phyloP scores from a whole-genome alignment of 768 basidiomycete species.

The Termitomyces sp. region DNA sequence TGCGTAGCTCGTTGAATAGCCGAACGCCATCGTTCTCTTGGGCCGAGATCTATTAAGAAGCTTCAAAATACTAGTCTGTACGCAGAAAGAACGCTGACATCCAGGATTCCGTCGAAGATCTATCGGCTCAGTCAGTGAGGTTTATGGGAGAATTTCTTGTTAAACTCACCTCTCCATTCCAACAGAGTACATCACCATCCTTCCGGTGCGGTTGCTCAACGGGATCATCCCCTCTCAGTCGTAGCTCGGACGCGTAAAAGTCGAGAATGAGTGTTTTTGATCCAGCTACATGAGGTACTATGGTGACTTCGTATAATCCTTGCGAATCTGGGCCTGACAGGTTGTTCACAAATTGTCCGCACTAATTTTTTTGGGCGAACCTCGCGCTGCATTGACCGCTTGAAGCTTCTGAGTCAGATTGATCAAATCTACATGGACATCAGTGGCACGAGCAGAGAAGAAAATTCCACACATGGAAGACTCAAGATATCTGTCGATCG shows the following conservation, averaged over 20 bases:
- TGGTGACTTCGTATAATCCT: slow-evolving; percentile 19
- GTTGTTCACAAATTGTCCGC: background rate
- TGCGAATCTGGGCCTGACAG: slow-evolving; percentile 63
- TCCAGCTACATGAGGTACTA: slow-evolving; percentile 6
- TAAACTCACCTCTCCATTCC: slow-evolving; percentile 73
- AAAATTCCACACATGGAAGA: slow-evolving; percentile 68
- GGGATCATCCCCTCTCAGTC: slow-evolving; percentile 53
- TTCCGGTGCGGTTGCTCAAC: slow-evolving; percentile 65
- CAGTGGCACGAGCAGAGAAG: slow-evolving; percentile 30
- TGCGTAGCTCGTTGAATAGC: slow-evolving; percentile 31
- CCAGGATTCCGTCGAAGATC: slow-evolving; percentile 76
- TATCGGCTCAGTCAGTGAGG: slow-evolving; percentile 10
- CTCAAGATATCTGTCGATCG: slow-evolving; percentile 5
- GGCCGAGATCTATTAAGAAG: slow-evolving; percentile 36
- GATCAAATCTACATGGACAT: slow-evolving; percentile 15
- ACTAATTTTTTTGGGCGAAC: slow-evolving; percentile 25
- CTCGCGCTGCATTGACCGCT: slow-evolving; percentile 51
- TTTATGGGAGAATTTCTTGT: background rate
- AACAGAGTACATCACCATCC: slow-evolving; percentile 63
- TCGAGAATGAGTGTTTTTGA: slow-evolving; percentile 26
- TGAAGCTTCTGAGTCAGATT: slow-evolving; percentile 30
- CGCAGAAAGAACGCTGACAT: slow-evolving; percentile 34
- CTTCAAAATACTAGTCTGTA: background rate
- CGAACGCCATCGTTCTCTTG: slow-evolving; percentile 72
- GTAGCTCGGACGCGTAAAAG: slow-evolving; percentile 73